Conservation (phyloP, 2,329 filamentous ascomycete species). For the Escovopsis sp. region DNA sequence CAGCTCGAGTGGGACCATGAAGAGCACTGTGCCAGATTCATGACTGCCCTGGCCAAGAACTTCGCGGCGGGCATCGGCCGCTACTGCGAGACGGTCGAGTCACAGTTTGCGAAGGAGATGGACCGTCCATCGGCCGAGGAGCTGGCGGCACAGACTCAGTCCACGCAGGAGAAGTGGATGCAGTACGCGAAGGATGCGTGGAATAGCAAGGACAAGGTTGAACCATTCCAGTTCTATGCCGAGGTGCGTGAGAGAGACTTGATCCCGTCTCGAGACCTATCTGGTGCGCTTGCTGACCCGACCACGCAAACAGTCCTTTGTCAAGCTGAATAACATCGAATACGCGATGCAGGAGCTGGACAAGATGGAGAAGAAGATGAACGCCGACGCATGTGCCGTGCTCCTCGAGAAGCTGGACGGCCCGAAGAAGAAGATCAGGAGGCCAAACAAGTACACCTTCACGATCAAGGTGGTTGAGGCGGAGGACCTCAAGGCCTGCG, state of each 20-base stretch:
- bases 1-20: conserved; percentile 87
- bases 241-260: conserved; percentile 44
- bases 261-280: not conserved
- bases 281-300: not conserved
- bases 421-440: conserved; percentile 47
- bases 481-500: conserved; percentile 95
- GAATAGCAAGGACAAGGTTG: conserved; percentile 80
- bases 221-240: conserved; percentile 92
- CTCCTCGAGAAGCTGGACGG: conserved; percentile 64
- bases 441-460: conserved; percentile 83
- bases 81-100: conserved; percentile 86
- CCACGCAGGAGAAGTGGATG: conserved; percentile 83
- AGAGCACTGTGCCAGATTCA: conserved; percentile 87
- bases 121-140: conserved; percentile 81
- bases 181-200: conserved; percentile 88
- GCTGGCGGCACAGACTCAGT: conserved; percentile 60
- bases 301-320: conserved; percentile 55
- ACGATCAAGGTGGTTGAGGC: conserved; percentile 98
- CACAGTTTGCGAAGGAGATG: conserved; percentile 81
- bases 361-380: conserved; percentile 75
- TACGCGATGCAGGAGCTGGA: conserved; percentile 88
- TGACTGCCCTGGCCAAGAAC: conserved; percentile 80
- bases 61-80: conserved; percentile 70
- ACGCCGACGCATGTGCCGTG: conserved; percentile 79
- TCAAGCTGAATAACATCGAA: conserved; percentile 96